Evolutionary conservation across 352 stramenopile genomes (phyloP), one percentile per base, ranked within the genome.

Genomic region (Phytopythium vexans): DNA sequence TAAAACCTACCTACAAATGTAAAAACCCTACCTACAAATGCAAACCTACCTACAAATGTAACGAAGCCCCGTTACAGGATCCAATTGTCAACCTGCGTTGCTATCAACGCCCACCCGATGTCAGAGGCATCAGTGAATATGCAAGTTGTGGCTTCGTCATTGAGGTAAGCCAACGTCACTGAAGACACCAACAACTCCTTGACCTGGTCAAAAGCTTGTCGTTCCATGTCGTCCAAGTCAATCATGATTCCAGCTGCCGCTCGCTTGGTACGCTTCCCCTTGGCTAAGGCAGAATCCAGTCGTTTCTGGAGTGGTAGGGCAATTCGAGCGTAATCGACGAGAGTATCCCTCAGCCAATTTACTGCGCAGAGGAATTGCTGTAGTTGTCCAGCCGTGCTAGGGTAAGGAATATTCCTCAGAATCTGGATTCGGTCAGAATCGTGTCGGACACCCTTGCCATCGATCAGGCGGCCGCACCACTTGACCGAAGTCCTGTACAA

Each of bases 361-460:
- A 45, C 31, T 27, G 60, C 52, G 14, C 52, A 73, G 3, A 73
- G 21, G 15, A 70, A 67, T 15, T 70, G 43, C 40, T 73, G 52
- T 2, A 73, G 33, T 6, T 62, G 53, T 1, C 41, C 52, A 12
- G 52, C 52, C 6, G 14, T 59, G 12, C 27, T 49, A 12, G 53
- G 37, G 9, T 42, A 5, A 0, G n/a, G 32, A 36, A 65, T 32
- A 36, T n/a, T 32, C n/a, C 43, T 55, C 0, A 60, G 32, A 21
- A 49, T 47, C 39, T 52, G 2, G 1, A 64, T 9, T 37, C 56
- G 41, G 3, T 46, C 34, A 4, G 60, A 52, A 21, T 66, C 56
- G 12, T 66, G 49, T 1, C 52, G 36, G n/a, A 72, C 39, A 10
- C 59, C 59, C 39, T 49, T 37, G 6, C 49, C 35, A 8, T 43